phyloP scores from a whole-genome alignment of 768 basidiomycete genomes.

The Xanthoconium stramineum region DNA sequence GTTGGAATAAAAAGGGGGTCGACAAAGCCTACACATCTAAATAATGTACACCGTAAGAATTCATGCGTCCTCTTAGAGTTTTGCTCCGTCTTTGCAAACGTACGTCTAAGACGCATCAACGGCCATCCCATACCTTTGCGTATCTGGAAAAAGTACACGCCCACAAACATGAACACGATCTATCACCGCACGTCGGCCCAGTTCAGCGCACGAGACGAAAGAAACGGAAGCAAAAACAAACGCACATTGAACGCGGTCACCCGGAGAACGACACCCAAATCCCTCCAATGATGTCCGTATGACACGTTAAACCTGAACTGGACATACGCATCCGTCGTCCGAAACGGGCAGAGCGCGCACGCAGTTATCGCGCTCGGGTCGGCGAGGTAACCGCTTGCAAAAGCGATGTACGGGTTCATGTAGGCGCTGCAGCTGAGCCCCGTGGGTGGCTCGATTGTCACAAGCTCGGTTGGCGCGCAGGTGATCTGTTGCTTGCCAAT shows the following conservation, averaged over 20 bases:
- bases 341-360: constrained; percentile 56
- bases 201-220: too few relatives aligned
- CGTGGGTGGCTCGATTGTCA: constrained; percentile 48
- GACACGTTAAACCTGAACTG: constrained; percentile 1
- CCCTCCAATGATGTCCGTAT: constrained; percentile 8
- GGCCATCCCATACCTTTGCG: constrained; percentile 11
- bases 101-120: not conserved
- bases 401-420: constrained; percentile 45
- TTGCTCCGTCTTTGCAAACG: too few relatives aligned
- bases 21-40: too few relatives aligned
- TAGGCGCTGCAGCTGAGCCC: constrained; percentile 54
- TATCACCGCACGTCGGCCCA: not conserved
- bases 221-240: not conserved
- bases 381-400: constrained; percentile 53
- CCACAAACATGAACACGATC: constrained; percentile 28
- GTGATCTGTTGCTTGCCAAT: constrained; percentile 41
- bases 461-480: constrained; percentile 54
- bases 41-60: too few relatives aligned
- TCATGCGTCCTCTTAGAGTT: too few relatives aligned
- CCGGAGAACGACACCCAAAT: constrained; percentile 7
- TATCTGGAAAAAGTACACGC: constrained; percentile 33
- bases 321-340: constrained; percentile 41
- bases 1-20: too few relatives aligned
- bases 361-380: constrained; percentile 50
- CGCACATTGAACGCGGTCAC: constrained; percentile 43